These are phyloP conservation scores for Globisporangium splendens DNA, from an alignment of 352 stramenopile genomes.

Conservation along the genomic window DNA sequence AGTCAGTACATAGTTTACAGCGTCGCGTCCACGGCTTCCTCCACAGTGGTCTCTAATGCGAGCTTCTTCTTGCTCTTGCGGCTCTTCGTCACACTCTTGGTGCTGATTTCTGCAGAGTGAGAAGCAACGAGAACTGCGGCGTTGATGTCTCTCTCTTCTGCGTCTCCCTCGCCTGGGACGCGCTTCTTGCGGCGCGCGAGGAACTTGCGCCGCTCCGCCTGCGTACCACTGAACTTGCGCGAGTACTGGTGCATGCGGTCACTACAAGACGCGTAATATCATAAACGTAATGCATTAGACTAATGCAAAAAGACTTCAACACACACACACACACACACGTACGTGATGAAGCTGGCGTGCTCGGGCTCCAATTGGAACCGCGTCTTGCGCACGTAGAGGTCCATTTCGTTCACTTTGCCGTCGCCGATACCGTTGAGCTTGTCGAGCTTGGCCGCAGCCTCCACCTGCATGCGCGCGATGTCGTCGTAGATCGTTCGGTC, in stretches of 20 bases:
- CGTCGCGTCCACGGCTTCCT: slow-evolving; percentile 19
- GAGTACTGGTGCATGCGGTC: slow-evolving; percentile 76
- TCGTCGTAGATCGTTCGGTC: slow-evolving; percentile 68
- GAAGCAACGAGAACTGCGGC: background rate
- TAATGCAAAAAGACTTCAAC: too few species aligned
- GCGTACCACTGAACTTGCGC: slow-evolving; percentile 59
- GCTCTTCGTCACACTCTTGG: too few species aligned
- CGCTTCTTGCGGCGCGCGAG: slow-evolving; percentile 35
- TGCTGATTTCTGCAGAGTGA: too few species aligned
- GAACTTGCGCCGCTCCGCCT: slow-evolving; percentile 72
- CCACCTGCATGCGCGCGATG: slow-evolving; percentile 51
- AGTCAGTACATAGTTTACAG: slow-evolving; percentile 6
- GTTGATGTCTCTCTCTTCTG: slow-evolving; percentile 29
- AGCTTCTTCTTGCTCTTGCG: slow-evolving; percentile 7
- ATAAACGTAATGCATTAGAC: background rate
- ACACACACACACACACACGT: slow-evolving; percentile 13
- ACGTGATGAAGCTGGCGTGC: slow-evolving; percentile 75
- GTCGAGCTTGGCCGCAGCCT: slow-evolving; percentile 65
- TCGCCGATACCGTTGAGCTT: slow-evolving; percentile 51
- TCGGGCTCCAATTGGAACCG: slow-evolving; percentile 60
- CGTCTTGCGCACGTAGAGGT: slow-evolving; percentile 54
- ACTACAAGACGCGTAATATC: slow-evolving; percentile 15
- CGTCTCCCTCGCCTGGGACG: slow-evolving; percentile 14
- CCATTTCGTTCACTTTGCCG: slow-evolving; percentile 39
- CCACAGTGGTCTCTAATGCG: slow-evolving; percentile 13